Evolutionary conservation across 2,329 filamentous ascomycete genomes (phyloP).

Genomic region (Fusarium coffeatum): DNA sequence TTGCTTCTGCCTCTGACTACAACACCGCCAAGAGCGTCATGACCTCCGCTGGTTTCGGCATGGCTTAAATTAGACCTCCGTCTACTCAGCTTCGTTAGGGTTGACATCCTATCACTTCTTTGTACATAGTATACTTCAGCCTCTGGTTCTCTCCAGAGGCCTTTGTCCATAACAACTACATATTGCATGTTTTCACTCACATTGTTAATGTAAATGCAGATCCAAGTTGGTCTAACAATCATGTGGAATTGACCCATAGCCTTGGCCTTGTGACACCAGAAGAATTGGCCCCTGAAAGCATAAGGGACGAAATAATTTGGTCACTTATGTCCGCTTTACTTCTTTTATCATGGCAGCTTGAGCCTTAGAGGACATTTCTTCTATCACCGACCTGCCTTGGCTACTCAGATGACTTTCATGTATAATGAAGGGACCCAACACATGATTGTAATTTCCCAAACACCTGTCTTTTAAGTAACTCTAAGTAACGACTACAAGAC

Average conservation of each 20-base stretch:
- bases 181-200: constrained; percentile 4
- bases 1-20: constrained; percentile 58
- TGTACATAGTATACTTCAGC: constrained; percentile 31
- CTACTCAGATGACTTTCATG: neutral
- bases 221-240: neutral
- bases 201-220: neutral
- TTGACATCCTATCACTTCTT: constrained; percentile 22
- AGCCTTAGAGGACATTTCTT: neutral
- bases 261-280: neutral
- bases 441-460: neutral
- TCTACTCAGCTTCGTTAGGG: neutral
- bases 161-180: constrained; percentile 30
- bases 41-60: constrained; percentile 60
- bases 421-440: neutral
- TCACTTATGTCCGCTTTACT: neutral
- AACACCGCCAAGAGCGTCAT: constrained; percentile 52
- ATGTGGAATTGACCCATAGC: neutral
- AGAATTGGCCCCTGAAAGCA: neutral
- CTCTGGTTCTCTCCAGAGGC: constrained; percentile 1
- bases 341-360: neutral
- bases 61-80: constrained; percentile 51
- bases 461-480: neutral
- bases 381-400: neutral
- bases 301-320: neutral
- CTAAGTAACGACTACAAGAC: neutral